Conservation (phyloP, 164 flowering plant species). For the Hamamelis virginiana region DNA sequence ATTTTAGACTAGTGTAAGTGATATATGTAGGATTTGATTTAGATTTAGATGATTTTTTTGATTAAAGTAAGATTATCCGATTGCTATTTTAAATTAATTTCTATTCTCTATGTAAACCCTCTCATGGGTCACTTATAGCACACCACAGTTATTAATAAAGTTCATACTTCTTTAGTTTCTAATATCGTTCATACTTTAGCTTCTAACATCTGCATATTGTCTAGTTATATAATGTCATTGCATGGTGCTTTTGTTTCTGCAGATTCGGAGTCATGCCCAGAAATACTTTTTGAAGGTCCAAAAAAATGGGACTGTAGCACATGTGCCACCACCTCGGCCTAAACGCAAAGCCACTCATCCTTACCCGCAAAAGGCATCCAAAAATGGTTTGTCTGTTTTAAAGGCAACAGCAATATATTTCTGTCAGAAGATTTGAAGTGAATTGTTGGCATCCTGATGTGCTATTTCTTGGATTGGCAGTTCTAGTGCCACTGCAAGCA, state of each 20-base stretch:
- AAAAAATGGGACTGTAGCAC: slow-evolving; percentile 83
- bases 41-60: too few relatives aligned
- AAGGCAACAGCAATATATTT: neutral
- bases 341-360: slow-evolving; percentile 95
- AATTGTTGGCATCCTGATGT: slow-evolving; percentile 11
- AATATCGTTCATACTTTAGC: too few relatives aligned
- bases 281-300: slow-evolving; percentile 94
- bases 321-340: slow-evolving; percentile 97
- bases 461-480: slow-evolving; percentile 34
- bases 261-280: slow-evolving; percentile 99
- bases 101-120: too few relatives aligned
- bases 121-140: too few relatives aligned
- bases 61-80: too few relatives aligned
- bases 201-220: too few relatives aligned
- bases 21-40: too few relatives aligned
- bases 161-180: neutral
- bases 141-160: too few relatives aligned
- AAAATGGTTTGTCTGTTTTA: slow-evolving; percentile 55
- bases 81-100: too few relatives aligned
- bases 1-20: neutral
- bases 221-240: too few relatives aligned
- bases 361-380: slow-evolving; percentile 85
- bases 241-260: slow-evolving; percentile 17
- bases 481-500: slow-evolving; percentile 53
- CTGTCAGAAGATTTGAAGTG: neutral